Conservation (phyloP, 148 eudicot genomes). For the Heliosperma pusillum region DNA sequence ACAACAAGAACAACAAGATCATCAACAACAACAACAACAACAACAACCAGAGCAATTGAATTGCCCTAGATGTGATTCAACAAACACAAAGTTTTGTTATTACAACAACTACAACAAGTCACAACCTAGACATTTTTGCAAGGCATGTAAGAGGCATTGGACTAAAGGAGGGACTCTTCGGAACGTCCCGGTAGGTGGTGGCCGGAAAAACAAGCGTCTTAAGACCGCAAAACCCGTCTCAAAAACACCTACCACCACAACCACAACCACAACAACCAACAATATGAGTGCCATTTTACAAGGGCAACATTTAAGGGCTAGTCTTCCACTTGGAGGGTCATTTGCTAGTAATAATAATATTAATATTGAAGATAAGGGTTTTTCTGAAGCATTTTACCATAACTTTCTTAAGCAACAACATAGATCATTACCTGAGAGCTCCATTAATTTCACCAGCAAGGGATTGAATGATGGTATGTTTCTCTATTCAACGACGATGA, state of each 20-base stretch:
- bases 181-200: constrained; percentile 88
- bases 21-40: constrained; percentile 27
- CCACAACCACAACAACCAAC: constrained; percentile 12
- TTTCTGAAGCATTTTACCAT: constrained; percentile 27
- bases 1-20: not conserved
- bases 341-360: no score
- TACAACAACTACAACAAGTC: constrained; percentile 92
- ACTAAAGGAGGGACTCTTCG: constrained; percentile 96
- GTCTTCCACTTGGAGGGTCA: no score
- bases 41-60: constrained; percentile 44
- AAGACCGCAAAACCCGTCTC: constrained; percentile 30
- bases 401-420: not conserved
- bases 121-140: constrained; percentile 84
- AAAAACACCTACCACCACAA: constrained; percentile 28
- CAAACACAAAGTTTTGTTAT: constrained; percentile 87
- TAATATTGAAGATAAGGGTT: not conserved
- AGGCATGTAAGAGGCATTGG: constrained; percentile 96
- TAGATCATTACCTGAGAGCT: constrained; percentile 8
- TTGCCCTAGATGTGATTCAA: constrained; percentile 82
- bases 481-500: constrained; percentile 5
- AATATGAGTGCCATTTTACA: not conserved
- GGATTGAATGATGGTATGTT: constrained; percentile 4
- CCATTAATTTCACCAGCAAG: constrained; percentile 21
- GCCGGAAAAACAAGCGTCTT: constrained; percentile 76
- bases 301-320: not conserved